These are phyloP conservation scores for Phoma sp. DNA, from an alignment of 2,329 filamentous ascomycete genomes.

Conservation along the genomic window DNA sequence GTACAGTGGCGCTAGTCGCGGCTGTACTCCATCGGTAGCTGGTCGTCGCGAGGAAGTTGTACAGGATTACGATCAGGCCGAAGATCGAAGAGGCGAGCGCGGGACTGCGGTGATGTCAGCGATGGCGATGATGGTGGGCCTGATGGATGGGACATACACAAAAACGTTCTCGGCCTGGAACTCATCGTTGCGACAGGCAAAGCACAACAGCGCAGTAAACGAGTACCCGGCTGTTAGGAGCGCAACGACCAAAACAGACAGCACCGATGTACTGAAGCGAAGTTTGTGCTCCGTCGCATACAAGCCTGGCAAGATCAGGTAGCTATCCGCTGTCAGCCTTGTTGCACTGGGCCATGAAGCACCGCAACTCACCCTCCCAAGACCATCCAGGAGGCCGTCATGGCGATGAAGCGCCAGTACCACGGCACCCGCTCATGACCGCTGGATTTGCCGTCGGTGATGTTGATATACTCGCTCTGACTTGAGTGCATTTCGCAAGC, in stretches of 20 bases:
- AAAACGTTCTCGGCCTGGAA: slow-evolving; percentile 58
- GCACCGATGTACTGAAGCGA: slow-evolving; percentile 47
- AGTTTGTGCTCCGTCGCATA: slow-evolving; percentile 51
- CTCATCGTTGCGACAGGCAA: slow-evolving; percentile 52
- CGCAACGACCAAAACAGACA: slow-evolving; percentile 55
- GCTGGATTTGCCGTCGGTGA: slow-evolving; percentile 29
- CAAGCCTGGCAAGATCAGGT: slow-evolving; percentile 56
- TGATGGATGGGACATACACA: slow-evolving; percentile 39
- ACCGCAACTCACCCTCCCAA: slow-evolving; percentile 51
- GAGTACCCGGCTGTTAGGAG: slow-evolving; percentile 57
- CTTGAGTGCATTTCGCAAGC: slow-evolving; percentile 38
- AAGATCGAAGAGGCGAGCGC: slow-evolving; percentile 53
- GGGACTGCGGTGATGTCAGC: slow-evolving; percentile 40
- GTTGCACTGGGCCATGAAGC: background rate
- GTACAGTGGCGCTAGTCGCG: slow-evolving; percentile 52
- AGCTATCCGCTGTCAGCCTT: slow-evolving; percentile 44
- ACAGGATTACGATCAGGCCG: slow-evolving; percentile 56
- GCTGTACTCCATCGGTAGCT: slow-evolving; percentile 52
- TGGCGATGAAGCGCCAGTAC: slow-evolving; percentile 56
- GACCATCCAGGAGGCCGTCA: slow-evolving; percentile 55
- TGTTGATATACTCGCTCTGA: slow-evolving; percentile 40
- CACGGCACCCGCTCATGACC: slow-evolving; percentile 43
- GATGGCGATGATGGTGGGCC: background rate
- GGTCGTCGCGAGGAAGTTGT: slow-evolving; percentile 53
- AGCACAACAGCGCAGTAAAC: slow-evolving; percentile 55